phyloP scores from a whole-genome alignment of 2,329 filamentous ascomycete genomes.

The Monosporascus ibericus region DNA sequence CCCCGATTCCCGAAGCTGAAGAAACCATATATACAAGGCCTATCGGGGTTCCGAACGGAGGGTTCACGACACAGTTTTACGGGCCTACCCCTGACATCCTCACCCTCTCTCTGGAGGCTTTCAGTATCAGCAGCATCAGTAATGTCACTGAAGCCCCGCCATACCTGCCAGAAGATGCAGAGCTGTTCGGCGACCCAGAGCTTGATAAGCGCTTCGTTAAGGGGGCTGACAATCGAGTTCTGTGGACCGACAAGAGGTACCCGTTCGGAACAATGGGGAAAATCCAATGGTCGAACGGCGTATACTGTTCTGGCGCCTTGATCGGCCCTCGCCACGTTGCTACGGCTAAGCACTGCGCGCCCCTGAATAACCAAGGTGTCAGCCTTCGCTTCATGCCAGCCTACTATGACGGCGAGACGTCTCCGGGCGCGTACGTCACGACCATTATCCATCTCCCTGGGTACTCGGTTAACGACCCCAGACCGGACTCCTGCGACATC shows the following conservation, averaged over 20 bases:
- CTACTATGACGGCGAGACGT: constrained; percentile 15
- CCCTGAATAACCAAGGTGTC: constrained; percentile 8
- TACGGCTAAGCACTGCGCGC: constrained; percentile 22
- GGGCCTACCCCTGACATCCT: not conserved
- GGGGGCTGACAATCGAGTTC: constrained; percentile 15
- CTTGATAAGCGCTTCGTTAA: constrained; percentile 14
- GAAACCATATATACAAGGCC: not conserved
- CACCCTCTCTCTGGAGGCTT: not conserved
- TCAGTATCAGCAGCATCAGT: not conserved
- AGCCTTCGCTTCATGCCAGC: constrained; percentile 18
- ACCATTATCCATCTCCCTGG: constrained; percentile 3
- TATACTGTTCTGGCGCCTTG: constrained; percentile 21
- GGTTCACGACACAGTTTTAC: not conserved
- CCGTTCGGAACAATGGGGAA: constrained; percentile 17
- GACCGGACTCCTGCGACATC: constrained; percentile 9
- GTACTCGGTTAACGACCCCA: constrained; percentile 5
- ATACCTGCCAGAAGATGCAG: not conserved
- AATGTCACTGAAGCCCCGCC: constrained; percentile 1
- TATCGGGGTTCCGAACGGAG: constrained; percentile 1
- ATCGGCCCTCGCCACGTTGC: constrained; percentile 24
- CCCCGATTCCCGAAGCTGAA: not conserved
- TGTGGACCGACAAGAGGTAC: constrained; percentile 11
- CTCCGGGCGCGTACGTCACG: constrained; percentile 7
- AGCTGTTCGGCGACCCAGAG: not conserved
- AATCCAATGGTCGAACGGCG: constrained; percentile 14